These are phyloP conservation scores for Peniophora sp. DNA, from an alignment of 1,284 basidiomycete genomes.

Conservation along the genomic window DNA sequence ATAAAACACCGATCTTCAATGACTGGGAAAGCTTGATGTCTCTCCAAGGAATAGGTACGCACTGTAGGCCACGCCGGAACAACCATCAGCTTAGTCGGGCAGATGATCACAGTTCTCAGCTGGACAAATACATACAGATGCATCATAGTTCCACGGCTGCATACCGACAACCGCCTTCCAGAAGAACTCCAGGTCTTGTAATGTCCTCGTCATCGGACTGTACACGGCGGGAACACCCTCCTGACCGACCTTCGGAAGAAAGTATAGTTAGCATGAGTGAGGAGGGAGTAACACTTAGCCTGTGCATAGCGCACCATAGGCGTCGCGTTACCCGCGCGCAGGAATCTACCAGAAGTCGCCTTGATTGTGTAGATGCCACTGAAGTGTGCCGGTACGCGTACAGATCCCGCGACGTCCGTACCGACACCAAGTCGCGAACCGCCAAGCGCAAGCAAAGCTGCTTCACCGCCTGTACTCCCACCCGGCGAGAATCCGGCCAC, in stretches of 20 bases:
- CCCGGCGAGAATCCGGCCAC: conserved; percentile 50
- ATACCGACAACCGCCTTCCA: conserved; percentile 50
- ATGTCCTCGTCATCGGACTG: conserved; percentile 63
- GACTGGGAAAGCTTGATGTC: conserved; percentile 35
- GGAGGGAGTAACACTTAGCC: too few species aligned
- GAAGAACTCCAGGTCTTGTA: conserved; percentile 61
- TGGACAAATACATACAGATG: conserved; percentile 29
- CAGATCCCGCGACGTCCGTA: conserved; percentile 63
- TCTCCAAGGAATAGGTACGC: conserved; percentile 49
- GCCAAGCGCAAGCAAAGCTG: conserved; percentile 58
- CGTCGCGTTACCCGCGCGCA: conserved; percentile 8
- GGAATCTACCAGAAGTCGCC: conserved; percentile 24
- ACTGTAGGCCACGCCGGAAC: conserved; percentile 22
- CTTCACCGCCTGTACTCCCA: conserved; percentile 68
- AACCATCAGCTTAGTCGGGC: neutral
- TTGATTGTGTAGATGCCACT: conserved; percentile 62
- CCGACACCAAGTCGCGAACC: conserved; percentile 71
- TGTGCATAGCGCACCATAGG: neutral
- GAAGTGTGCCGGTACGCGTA: conserved; percentile 70
- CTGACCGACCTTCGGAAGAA: conserved; percentile 31
- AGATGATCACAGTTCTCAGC: neutral
- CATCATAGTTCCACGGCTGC: conserved; percentile 55
- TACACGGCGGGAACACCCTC: conserved; percentile 51
- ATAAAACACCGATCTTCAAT: conserved; percentile 47
- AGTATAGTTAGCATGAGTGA: too few species aligned